Evolutionary conservation across 129 eudicot genomes (phyloP).

Genomic region (Scalesia atractyloides): DNA sequence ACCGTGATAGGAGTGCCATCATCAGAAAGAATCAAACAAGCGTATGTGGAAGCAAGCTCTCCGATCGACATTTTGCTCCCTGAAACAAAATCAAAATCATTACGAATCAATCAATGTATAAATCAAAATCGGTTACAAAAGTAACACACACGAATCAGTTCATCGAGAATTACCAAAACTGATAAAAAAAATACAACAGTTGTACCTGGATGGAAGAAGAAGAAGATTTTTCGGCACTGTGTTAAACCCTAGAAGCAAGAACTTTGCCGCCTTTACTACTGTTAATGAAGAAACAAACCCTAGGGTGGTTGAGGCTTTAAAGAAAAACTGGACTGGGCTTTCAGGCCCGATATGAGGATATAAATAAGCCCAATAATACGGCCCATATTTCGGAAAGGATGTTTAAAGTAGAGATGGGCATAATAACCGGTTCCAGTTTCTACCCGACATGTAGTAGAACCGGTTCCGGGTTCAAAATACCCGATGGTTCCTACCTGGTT

Average conservation of each 20-base stretch:
- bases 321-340: not conserved
- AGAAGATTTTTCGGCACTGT: not conserved
- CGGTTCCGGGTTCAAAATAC: too few species aligned
- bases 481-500: too few species aligned
- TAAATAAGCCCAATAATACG: too few species aligned
- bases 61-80: conserved; percentile 37
- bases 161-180: not conserved
- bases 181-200: not conserved
- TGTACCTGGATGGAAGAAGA: conserved; percentile 19
- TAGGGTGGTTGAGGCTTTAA: not conserved
- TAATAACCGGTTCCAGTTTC: too few species aligned
- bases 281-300: conserved; percentile 21
- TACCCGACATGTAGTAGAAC: too few species aligned
- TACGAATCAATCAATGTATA: not conserved
- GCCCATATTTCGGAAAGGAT: too few species aligned
- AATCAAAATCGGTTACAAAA: not conserved
- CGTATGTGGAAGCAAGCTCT: conserved; percentile 44
- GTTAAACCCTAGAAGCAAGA: conserved; percentile 13
- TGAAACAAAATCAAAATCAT: not conserved
- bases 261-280: conserved; percentile 19
- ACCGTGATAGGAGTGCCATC: conserved; percentile 47
- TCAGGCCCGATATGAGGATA: not conserved
- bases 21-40: conserved; percentile 40
- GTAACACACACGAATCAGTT: not conserved
- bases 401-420: too few species aligned